Evolutionary conservation across 805 yeast genomes (phyloP), one percentile per base, ranked within the genome.

Genomic region (Cyberlindnera euphorbiae): DNA sequence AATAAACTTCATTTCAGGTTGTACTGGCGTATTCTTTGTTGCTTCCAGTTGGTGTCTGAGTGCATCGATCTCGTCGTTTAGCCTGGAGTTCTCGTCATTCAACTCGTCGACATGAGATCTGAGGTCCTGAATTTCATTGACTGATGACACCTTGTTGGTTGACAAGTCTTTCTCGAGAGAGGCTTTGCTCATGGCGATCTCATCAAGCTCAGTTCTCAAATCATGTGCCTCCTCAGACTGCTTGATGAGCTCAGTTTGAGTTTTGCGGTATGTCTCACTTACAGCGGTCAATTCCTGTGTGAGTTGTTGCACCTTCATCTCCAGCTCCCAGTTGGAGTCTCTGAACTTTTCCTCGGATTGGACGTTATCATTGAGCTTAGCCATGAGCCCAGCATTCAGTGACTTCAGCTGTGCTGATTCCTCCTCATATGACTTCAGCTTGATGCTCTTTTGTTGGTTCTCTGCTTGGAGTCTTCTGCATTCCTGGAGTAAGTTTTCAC

Each of bases 401-500:
- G 33, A 22, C 32, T 52, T 50, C 30, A 59, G 23, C 13, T 55
- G 58, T 14, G 62, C 61, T 32, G 66, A 59, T 35, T 73, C 77
- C 17, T 67, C 71, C 28, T 59, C 58, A n/a, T 64, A 47, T 3
- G 64, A 47, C 41, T 64, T 65, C 42, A 77, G 48, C 44, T 64
- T 66, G 6, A 44, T 13, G 55, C 44, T 41, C 70, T 69, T 44
- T 69, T 64, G 44, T 59, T 67, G 67, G 53, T 74, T 78, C 40
- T 81, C 86, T 17, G 82, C 79, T 36, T 76, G 80, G 38, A 83
- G 64, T 42, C 81, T 69, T 46, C 89, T 72, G 50, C 88, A 82
- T 55, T 84, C 87, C 29, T 71, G 62, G 13, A 83, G 66, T 44
- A 83, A 61, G 39, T 80, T 81, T 49, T 83, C 90, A 59, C 86